phyloP scores from a whole-genome alignment of 805 yeast species.

The Saturnispora diversa region DNA sequence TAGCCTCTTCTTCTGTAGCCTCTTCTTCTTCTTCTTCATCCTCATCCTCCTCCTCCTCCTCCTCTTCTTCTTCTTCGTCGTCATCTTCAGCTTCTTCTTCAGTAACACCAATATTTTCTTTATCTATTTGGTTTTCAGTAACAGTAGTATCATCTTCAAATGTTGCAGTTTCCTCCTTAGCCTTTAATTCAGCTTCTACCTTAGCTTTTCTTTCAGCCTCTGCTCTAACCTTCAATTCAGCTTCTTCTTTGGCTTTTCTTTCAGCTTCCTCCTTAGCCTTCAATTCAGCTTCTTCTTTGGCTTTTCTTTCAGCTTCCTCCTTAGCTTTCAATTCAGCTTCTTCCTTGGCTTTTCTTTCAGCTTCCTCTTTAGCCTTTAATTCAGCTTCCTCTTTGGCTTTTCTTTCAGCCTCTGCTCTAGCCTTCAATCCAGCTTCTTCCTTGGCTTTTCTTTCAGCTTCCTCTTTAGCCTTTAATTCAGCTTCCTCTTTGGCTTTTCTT shows the following conservation, averaged over 20 bases:
- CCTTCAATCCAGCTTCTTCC: neutral
- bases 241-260: neutral
- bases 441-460: neutral
- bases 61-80: neutral
- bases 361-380: too few relatives aligned
- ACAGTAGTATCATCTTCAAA: too few relatives aligned
- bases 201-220: neutral
- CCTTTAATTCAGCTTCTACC: neutral
- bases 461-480: constrained; percentile 1
- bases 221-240: neutral
- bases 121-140: neutral
- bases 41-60: neutral
- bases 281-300: too few relatives aligned
- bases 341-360: constrained; percentile 2
- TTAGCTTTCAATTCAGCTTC: too few relatives aligned
- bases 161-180: neutral
- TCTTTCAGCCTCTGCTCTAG: neutral
- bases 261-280: too few relatives aligned
- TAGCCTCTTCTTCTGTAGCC: neutral
- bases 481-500: constrained; percentile 1
- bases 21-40: neutral
- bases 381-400: too few relatives aligned
- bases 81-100: neutral
- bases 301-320: neutral
- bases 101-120: neutral